Conservation (phyloP, 1,284 basidiomycete species). For the Rhizoctonia solani region DNA sequence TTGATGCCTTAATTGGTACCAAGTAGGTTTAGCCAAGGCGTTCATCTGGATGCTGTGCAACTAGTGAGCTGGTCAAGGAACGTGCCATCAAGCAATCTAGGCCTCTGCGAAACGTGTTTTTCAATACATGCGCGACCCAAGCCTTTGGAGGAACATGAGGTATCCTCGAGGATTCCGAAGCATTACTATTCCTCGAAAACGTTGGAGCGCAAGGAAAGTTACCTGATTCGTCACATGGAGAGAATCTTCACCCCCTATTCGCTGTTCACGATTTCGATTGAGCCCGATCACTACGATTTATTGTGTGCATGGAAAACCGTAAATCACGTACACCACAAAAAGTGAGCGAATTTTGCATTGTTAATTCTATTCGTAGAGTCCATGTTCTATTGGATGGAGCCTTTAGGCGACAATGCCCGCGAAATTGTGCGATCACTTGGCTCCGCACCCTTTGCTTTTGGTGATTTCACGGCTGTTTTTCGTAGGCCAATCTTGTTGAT, state of each 20-base stretch:
- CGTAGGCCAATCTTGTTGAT: background rate
- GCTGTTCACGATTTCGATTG: conserved; percentile 33
- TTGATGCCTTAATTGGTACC: background rate
- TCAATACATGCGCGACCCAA: conserved; percentile 18
- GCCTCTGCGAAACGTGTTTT: conserved; percentile 31
- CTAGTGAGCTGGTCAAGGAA: conserved; percentile 19
- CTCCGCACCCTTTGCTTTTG: conserved; percentile 9
- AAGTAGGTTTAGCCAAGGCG: background rate
- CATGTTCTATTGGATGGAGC: background rate
- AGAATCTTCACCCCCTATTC: conserved; percentile 21
- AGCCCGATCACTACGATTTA: conserved; percentile 13
- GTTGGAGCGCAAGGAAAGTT: conserved; percentile 23
- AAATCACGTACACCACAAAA: conserved; percentile 5
- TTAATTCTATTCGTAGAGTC: background rate
- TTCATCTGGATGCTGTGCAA: conserved; percentile 10
- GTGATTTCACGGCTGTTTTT: conserved; percentile 8
- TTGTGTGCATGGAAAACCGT: background rate
- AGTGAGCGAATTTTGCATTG: conserved; percentile 1
- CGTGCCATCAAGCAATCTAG: conserved; percentile 32
- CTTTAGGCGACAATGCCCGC: background rate
- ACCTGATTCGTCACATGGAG: conserved; percentile 9
- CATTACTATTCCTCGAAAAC: conserved; percentile 14
- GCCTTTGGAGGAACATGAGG: conserved; percentile 28
- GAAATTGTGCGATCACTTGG: background rate
- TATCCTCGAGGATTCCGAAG: conserved; percentile 24